A percentile compares a stretch with the other conserved stretches of the same genome.
Evolutionary conservation across 2,329 filamentous ascomycete species (phyloP).

Genomic region (Aspergillaceae sp.): DNA sequence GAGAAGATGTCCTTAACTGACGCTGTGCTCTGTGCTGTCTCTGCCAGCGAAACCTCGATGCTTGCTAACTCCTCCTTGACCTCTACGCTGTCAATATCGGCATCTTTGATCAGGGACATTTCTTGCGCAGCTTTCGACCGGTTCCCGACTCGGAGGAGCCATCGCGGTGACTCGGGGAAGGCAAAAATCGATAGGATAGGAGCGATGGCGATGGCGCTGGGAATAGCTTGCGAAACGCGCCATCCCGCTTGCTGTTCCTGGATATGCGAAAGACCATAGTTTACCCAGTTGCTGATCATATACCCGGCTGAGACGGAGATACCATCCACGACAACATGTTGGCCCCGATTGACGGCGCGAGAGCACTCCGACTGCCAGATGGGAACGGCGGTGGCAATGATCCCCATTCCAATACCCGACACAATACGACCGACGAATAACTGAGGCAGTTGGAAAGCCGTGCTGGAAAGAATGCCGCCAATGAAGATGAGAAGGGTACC

Average conservation of each 20-base stretch:
- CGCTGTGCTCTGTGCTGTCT: constrained; percentile 52
- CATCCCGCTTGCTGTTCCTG: constrained; percentile 25
- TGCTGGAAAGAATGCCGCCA: constrained; percentile 17
- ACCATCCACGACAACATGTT: constrained; percentile 49
- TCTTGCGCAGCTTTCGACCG: constrained; percentile 37
- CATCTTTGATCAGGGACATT: constrained; percentile 38
- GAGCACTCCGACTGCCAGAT: constrained; percentile 43
- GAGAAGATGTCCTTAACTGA: constrained; percentile 48
- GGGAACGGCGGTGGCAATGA: constrained; percentile 43
- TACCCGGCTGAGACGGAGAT: constrained; percentile 32
- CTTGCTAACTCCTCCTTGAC: neutral
- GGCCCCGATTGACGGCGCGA: constrained; percentile 45
- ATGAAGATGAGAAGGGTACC: constrained; percentile 42
- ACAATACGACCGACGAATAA: constrained; percentile 42
- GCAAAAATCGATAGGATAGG: constrained; percentile 28
- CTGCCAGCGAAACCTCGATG: constrained; percentile 35
- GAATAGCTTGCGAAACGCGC: constrained; percentile 43
- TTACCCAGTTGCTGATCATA: constrained; percentile 18
- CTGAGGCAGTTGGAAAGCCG: constrained; percentile 34
- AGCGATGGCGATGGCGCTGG: constrained; percentile 39
- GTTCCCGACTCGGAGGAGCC: constrained; percentile 20
- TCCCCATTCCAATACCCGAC: constrained; percentile 43
- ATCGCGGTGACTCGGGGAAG: constrained; percentile 26
- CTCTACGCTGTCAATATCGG: constrained; percentile 14
- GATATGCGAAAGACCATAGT: constrained; percentile 14